Evolutionary conservation across 257 asterid species (phyloP).

Genomic region (Avicennia marina): DNA sequence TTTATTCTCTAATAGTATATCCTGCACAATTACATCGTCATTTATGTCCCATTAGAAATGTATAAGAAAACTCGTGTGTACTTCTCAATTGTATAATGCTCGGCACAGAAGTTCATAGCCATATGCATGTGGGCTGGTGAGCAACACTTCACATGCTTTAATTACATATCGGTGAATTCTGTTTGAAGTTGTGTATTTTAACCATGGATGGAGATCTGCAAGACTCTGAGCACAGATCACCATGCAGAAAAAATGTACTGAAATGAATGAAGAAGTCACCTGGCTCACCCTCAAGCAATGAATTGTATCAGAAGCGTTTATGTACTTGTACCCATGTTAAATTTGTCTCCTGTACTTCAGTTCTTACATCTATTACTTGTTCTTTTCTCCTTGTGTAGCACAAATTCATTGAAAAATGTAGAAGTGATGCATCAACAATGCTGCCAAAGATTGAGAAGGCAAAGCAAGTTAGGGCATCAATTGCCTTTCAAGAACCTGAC

Average conservation of each 20-base stretch:
- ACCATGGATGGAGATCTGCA: too few species aligned
- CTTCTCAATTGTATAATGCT: too few species aligned
- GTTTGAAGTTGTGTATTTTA: too few species aligned
- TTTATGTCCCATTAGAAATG: too few species aligned
- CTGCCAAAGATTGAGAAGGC: slow-evolving; percentile 92
- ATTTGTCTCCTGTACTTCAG: slow-evolving; percentile 15
- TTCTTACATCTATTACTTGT: slow-evolving; percentile 22
- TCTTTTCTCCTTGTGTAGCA: slow-evolving; percentile 47
- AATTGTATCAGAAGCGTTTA: slow-evolving; percentile 8
- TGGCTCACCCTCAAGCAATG: slow-evolving; percentile 3
- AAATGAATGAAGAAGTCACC: background rate
- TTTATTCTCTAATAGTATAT: too few species aligned
- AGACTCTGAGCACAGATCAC: too few species aligned
- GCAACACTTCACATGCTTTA: too few species aligned
- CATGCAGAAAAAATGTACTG: background rate
- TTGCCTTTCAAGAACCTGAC: slow-evolving; percentile 57
- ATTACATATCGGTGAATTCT: too few species aligned
- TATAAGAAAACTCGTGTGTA: too few species aligned
- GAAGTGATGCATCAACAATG: slow-evolving; percentile 81
- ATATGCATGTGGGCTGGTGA: too few species aligned
- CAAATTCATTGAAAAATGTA: slow-evolving; percentile 95
- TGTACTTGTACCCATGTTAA: slow-evolving; percentile 11
- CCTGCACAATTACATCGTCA: too few species aligned
- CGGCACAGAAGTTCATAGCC: too few species aligned
- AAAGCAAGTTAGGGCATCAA: slow-evolving; percentile 60